phyloP scores from a whole-genome alignment of 2,329 filamentous ascomycete genomes.

The Zopfia rhizophila region DNA sequence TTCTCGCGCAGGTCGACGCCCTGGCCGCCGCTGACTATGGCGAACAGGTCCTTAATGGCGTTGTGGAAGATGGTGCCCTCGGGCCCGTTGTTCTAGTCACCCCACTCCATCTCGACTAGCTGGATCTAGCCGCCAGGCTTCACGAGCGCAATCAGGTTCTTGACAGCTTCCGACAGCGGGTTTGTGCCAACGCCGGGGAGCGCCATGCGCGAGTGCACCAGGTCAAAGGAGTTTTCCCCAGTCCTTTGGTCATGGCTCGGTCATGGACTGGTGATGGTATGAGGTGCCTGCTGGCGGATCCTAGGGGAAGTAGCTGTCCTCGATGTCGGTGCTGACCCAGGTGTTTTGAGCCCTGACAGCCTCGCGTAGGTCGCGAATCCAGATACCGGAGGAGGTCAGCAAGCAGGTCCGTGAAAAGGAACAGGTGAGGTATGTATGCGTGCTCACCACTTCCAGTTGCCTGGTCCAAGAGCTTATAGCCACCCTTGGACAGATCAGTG shows the following conservation, averaged over 20 bases:
- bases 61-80: slow-evolving; percentile 10
- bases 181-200: slow-evolving; percentile 19
- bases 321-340: slow-evolving; percentile 23
- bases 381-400: no score
- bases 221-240: slow-evolving; percentile 23
- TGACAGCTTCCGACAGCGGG: slow-evolving; percentile 19
- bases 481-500: slow-evolving; percentile 15
- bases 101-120: slow-evolving; percentile 24
- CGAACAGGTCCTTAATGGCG: slow-evolving; percentile 22
- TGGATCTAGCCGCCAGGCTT: slow-evolving; percentile 29
- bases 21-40: slow-evolving; percentile 22
- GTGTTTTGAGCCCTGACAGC: background rate
- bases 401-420: no score
- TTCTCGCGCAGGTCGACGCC: slow-evolving; percentile 21
- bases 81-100: slow-evolving; percentile 18
- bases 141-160: slow-evolving; percentile 17
- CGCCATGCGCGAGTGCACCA: slow-evolving; percentile 27
- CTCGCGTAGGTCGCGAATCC: slow-evolving; percentile 10
- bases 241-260: slow-evolving; percentile 18
- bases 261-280: slow-evolving; percentile 25
- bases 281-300: slow-evolving; percentile 13
- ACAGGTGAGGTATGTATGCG: no score
- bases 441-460: slow-evolving; percentile 22
- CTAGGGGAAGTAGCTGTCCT: slow-evolving; percentile 17
- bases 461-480: slow-evolving; percentile 18